Evolutionary conservation across 192 early-diverging fungal genomes (phyloP).

Genomic region (Backusella tarrabulga): DNA sequence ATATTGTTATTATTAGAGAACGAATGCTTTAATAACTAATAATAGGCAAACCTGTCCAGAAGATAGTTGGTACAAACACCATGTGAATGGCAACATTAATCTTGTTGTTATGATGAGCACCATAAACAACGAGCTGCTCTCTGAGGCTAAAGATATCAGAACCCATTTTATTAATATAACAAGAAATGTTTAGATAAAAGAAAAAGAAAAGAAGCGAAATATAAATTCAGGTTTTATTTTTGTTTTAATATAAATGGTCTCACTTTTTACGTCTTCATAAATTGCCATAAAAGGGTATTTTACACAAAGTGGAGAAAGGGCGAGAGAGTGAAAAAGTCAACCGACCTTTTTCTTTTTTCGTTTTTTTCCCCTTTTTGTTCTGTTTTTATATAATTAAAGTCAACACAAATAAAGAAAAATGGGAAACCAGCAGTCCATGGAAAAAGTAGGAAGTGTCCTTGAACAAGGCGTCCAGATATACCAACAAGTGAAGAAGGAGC

Average conservation of each 20-base stretch:
- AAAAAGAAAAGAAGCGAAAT: neutral
- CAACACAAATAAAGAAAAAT: neutral
- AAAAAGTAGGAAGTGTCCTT: neutral
- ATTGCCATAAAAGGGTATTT: neutral
- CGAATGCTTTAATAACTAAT: constrained; percentile 76
- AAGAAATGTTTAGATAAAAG: neutral
- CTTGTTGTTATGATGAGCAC: constrained; percentile 76
- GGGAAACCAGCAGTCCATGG: constrained; percentile 29
- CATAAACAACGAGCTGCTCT: constrained; percentile 77
- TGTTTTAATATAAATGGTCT: neutral
- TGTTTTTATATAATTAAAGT: neutral
- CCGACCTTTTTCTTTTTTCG: neutral
- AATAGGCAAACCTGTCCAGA: constrained; percentile 73
- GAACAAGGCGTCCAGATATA: constrained; percentile 18
- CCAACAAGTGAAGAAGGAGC: neutral
- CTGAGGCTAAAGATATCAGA: constrained; percentile 74
- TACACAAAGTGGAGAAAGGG: neutral
- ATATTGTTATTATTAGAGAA: constrained; percentile 50
- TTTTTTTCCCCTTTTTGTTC: neutral
- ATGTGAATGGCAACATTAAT: constrained; percentile 83
- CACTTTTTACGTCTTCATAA: neutral
- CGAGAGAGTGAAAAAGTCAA: neutral
- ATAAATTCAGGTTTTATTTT: too few relatives aligned
- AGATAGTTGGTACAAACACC: constrained; percentile 88
- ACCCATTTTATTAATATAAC: neutral